Evolutionary conservation across 306 rosid genomes (phyloP).

Genomic region (Inga oerstediana): DNA sequence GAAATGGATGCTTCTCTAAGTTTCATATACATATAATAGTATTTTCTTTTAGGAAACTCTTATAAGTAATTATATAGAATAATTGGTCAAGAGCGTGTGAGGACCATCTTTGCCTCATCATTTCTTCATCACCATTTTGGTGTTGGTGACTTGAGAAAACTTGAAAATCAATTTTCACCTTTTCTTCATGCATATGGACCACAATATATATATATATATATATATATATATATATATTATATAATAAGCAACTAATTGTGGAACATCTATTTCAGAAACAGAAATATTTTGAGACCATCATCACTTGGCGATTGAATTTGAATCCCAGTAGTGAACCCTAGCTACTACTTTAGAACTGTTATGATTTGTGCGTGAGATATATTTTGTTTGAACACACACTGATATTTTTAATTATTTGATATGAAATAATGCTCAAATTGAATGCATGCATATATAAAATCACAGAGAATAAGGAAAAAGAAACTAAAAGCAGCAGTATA

Average conservation of each 20-base stretch:
- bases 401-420: conserved; percentile 16
- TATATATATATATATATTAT: not conserved
- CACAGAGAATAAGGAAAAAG: conserved; percentile 9
- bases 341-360: conserved; percentile 18
- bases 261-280: conserved; percentile 27
- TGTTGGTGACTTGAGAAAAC: conserved; percentile 22
- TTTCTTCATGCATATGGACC: conserved; percentile 33
- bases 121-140: conserved; percentile 16
- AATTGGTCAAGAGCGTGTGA: conserved; percentile 27
- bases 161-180: conserved; percentile 25
- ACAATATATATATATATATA: not conserved
- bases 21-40: not conserved
- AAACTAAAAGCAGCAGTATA: conserved; percentile 9
- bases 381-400: conserved; percentile 1
- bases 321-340: conserved; percentile 28
- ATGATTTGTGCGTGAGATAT: not conserved
- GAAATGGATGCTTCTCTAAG: not conserved
- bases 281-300: not conserved
- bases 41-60: not conserved
- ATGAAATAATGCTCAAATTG: conserved; percentile 11
- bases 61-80: not conserved
- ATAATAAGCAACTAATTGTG: conserved; percentile 12
- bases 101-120: conserved; percentile 23
- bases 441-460: conserved; percentile 6
- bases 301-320: conserved; percentile 26